These are phyloP conservation scores for Aegilops tauschii DNA, from an alignment of 176 grass and related monocot genomes.

Conservation along the genomic window DNA sequence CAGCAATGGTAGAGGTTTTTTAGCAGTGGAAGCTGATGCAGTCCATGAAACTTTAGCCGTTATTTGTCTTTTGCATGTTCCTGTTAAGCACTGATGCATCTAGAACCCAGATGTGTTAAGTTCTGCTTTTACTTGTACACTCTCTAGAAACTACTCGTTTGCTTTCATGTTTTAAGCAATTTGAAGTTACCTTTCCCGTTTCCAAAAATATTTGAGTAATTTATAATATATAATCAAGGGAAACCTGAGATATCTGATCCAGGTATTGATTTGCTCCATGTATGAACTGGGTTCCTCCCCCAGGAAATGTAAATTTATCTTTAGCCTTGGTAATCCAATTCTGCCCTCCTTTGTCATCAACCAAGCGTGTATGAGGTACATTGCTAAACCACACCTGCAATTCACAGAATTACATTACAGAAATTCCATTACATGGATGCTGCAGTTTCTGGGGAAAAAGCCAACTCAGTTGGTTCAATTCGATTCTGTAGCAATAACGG, in stretches of 20 bases:
- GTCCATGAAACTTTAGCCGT: not conserved
- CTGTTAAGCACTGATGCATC: not conserved
- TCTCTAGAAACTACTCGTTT: not conserved
- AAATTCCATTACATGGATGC: not conserved
- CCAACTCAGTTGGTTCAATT: not conserved
- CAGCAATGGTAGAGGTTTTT: not conserved
- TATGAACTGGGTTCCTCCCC: constrained; percentile 91
- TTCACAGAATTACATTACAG: not conserved
- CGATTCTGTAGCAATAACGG: not conserved
- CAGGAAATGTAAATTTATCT: constrained; percentile 92
- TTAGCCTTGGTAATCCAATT: constrained; percentile 92
- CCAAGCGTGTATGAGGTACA: constrained; percentile 85
- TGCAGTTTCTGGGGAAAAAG: not conserved
- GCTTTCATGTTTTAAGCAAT: not conserved
- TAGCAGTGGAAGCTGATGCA: not conserved
- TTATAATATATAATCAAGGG: not conserved
- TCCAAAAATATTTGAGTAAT: not conserved
- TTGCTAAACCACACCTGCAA: constrained; percentile 95
- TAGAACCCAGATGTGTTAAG: not conserved
- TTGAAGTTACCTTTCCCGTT: not conserved
- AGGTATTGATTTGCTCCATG: constrained; percentile 88
- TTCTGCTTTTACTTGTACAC: not conserved
- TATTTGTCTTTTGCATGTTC: not conserved
- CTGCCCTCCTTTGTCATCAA: constrained; percentile 99
- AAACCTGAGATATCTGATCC: constrained; percentile 83